phyloP scores from a whole-genome alignment of 1,284 basidiomycete species.

The Pseudozyma sp. region DNA sequence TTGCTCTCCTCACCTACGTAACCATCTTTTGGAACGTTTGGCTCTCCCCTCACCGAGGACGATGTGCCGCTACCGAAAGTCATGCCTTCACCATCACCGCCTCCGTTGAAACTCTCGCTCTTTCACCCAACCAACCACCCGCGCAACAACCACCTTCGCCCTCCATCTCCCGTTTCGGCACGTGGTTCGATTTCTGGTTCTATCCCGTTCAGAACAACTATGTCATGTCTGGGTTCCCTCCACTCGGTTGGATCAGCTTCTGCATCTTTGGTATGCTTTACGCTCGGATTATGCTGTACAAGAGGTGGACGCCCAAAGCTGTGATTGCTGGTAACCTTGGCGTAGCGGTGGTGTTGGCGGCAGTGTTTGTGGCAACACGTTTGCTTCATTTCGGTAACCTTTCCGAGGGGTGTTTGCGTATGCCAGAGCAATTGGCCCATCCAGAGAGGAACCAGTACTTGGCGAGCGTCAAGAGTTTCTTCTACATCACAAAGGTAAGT shows the following conservation, averaged over 20 bases:
- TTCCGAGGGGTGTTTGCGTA: slow-evolving; percentile 49
- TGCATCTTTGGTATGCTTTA: slow-evolving; percentile 57
- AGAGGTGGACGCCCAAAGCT: slow-evolving; percentile 13
- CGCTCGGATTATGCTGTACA: slow-evolving; percentile 44
- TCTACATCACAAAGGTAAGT: slow-evolving; percentile 57
- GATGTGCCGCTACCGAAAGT: slow-evolving; percentile 16
- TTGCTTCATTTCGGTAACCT: slow-evolving; percentile 57
- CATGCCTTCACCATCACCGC: neutral
- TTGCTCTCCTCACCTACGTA: slow-evolving; percentile 29
- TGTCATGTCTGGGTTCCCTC: slow-evolving; percentile 57
- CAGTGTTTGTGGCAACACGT: slow-evolving; percentile 49
- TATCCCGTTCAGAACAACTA: slow-evolving; percentile 23
- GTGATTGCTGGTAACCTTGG: slow-evolving; percentile 20
- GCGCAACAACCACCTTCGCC: neutral
- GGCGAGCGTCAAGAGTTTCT: slow-evolving; percentile 43
- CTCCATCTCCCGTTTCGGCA: slow-evolving; percentile 15
- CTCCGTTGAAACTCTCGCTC: slow-evolving; percentile 14
- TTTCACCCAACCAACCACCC: neutral
- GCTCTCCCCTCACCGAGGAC: slow-evolving; percentile 37
- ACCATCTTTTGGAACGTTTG: slow-evolving; percentile 53
- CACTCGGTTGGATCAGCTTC: slow-evolving; percentile 58
- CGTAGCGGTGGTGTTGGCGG: slow-evolving; percentile 27
- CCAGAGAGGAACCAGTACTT: slow-evolving; percentile 48
- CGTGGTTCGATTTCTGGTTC: slow-evolving; percentile 55
- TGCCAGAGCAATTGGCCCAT: slow-evolving; percentile 25